Evolutionary conservation across 306 rosid species (phyloP), one percentile per base, ranked within the genome.

Genomic region (Vigna hirtella): DNA sequence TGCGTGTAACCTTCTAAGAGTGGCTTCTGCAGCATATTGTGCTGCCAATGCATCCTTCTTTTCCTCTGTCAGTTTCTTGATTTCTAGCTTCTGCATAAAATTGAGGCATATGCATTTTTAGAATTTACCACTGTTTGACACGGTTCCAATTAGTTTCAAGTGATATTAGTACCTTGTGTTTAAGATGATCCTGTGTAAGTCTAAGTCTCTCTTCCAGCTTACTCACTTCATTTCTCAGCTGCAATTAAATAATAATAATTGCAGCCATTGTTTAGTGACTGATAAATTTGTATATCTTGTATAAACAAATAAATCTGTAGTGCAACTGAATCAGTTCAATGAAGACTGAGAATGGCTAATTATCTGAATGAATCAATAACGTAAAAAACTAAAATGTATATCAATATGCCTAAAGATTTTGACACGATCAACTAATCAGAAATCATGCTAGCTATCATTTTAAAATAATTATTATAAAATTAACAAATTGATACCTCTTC

Each of bases 1-100:
- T 16, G 88, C 81, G 63, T 91, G 75, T 30, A 92, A 78, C 88
- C 93, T 88, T 83, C 97, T 83, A 47, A 95, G 96, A 65, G 98
- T 67, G 82, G 90, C 90, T 88, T 95, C 99, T 42, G 93, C 98
- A 38, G 99, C 96, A 82, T 85, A 92, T 70, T 92, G 98, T 24
- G 96, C 99, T 1, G 97, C 90, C 86, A 91, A 64, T 62, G 97
- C 98, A 36, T 92, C 91, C 83, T 87, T 89, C 89, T 86, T 95
- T 66, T 95, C 98, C 7, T 78, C 86, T 15, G 84, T 80, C 67
- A 88, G 73, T 79, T 81, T 95, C 90, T 86, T 95, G 83, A 88
- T 81, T 81, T 95, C 98, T 71, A 92, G 88, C 77, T 92, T 91
- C 98, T 95, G 92, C 79, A 83, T 43, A 72, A 70, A 38, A 58